These are phyloP conservation scores for Tulasnella sp. DNA, from an alignment of 768 basidiomycete genomes.

Conservation along the genomic window DNA sequence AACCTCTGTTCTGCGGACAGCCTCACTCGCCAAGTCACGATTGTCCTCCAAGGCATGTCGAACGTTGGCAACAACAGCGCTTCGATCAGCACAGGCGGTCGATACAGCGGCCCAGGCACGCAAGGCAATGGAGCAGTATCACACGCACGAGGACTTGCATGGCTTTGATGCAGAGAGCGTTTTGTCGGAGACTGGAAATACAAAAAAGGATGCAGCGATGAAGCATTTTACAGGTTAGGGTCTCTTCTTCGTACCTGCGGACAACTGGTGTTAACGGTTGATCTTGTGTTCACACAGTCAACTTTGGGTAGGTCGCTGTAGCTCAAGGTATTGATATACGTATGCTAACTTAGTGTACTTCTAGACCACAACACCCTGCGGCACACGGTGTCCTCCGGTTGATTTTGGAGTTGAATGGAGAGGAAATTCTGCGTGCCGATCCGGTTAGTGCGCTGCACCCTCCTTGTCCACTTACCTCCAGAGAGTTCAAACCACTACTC, in stretches of 20 bases:
- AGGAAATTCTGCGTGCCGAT: conserved; percentile 82
- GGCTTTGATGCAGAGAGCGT: conserved; percentile 69
- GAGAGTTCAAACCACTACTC: conserved; percentile 3
- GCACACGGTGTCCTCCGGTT: conserved; percentile 97
- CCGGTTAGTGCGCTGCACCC: conserved; percentile 40
- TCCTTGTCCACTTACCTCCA: background rate
- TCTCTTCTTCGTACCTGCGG: conserved; percentile 8
- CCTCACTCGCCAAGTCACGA: background rate
- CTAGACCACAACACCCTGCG: conserved; percentile 94
- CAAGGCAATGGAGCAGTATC: conserved; percentile 23
- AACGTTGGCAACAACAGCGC: conserved; percentile 7
- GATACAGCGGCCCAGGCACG: conserved; percentile 6
- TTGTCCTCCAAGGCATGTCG: background rate
- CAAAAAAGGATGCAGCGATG: conserved; percentile 65
- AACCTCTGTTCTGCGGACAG: background rate
- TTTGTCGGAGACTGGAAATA: conserved; percentile 52
- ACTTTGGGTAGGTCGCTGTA: conserved; percentile 59
- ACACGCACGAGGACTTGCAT: conserved; percentile 77
- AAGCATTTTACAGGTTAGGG: conserved; percentile 81
- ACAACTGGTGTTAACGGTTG: background rate
- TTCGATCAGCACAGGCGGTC: conserved; percentile 5
- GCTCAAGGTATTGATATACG: background rate
- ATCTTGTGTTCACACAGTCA: conserved; percentile 42
- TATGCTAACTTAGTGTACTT: background rate
- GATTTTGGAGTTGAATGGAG: conserved; percentile 95